Evolutionary conservation across 2,329 filamentous ascomycete species (phyloP), one percentile per base, ranked within the genome.

Genomic region (Thermoascus crustaceus): DNA sequence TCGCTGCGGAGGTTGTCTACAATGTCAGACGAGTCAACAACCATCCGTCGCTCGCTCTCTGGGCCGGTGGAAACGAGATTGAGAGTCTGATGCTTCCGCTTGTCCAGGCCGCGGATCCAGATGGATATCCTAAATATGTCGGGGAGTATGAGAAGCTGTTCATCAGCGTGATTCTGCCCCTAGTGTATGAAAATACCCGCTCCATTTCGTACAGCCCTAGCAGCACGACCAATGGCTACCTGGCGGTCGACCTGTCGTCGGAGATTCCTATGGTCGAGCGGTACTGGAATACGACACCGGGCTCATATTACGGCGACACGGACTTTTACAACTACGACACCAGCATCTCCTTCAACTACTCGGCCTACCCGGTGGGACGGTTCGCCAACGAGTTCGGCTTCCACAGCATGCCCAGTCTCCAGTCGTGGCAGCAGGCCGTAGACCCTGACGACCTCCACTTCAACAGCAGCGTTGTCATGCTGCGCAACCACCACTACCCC

Each of bases 331-430:
- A 78, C 43, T 80, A 80, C 47, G 54, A 73, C 39, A 65, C 67
- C 8, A 49, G 47, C 1, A 54, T 66, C 10, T 68, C 75, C 0
- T 78, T 78, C 53, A 66, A 79, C 49, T 58, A 63, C n/a, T 63
- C 60, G 1, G 61, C 56, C 0, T 78, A 78, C 41, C 75, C 75
- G 0, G 58, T 77, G 0, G 75, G 73, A 2, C 65, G 76, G 6
- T 80, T 80, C 45, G 70, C 72, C 2, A 76, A 78, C 42, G 76
- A 80, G 52, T 80, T 80, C 40, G 76, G 76, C 16, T 79, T 70
- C 49, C 74, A 77, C 46, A 73, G 68, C 37, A 77, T 80, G 75
- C 76, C 76, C 0, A 73, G 69, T 34, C 48, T 79, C 0, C 69
- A 76, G 39, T 71, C 66, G 2, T 79, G 75, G 75, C 62, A 64